Base-by-base conservation (phyloP, 805 yeast species). In the Candida lessepsii region DNA sequence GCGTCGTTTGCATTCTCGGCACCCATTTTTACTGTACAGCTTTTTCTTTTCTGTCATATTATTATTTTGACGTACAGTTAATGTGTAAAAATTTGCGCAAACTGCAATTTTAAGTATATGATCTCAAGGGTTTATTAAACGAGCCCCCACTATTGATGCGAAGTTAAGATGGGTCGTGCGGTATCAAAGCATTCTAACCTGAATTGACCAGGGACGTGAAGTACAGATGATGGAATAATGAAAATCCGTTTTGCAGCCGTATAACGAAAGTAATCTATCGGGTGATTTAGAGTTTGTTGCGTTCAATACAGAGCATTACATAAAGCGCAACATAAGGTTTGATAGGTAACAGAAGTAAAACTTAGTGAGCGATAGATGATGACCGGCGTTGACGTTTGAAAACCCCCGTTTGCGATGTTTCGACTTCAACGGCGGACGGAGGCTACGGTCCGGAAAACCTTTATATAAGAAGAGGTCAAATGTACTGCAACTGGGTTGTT, bases 1-100 rank as follows among this genome's bases (percentile, higher is more conserved):
- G n/a, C 73, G 52, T 35, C 72, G 53, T 44, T 67, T 67, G 45
- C 73, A 67, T 43, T 67, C 72, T 18, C 61, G 49, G 47, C 73
- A 67, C 4, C 73, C 73, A 6, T 57, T 59, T 39, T 65, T 64
- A 47, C 61, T 57, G 46, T 67, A 67, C 43, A 52, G 32, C 40
- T 47, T 29, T 27, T 52, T 61, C 37, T 37, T 29, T 13, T 24
- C 35, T 3, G 25, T 8, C 35, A 34, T 34, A 17, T 11, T 25
- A 7, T 24, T 27, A 14, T 27, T n/a, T n/a, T n/a, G n/a, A n/a
- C n/a, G n/a, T n/a, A n/a, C n/a, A n/a, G n/a, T n/a, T n/a, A n/a
- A n/a, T n/a, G n/a, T n/a, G n/a, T n/a, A n/a, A n/a, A n/a, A n/a
- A n/a, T n/a, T n/a, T n/a, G n/a, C n/a, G n/a, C n/a, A n/a, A n/a